Evolutionary conservation across 805 yeast genomes (phyloP).

Genomic region (Saccharomycopsis sp.): DNA sequence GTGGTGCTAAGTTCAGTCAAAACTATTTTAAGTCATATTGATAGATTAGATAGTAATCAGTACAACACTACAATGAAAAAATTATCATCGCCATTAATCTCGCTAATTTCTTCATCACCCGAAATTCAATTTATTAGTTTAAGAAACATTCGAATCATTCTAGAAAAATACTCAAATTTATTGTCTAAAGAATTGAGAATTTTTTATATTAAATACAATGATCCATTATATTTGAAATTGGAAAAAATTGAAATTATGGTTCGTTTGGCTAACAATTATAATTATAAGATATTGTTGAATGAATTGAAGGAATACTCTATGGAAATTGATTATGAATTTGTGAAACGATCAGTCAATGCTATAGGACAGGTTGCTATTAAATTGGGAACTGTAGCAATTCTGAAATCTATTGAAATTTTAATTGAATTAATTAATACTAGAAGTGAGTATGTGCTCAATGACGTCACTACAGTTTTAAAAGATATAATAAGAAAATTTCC

Average conservation of each 20-base stretch:
- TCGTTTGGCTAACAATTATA: conserved; percentile 48
- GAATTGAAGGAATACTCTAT: conserved; percentile 75
- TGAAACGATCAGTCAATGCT: conserved; percentile 55
- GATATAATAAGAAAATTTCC: conserved; percentile 64
- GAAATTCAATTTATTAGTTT: conserved; percentile 93
- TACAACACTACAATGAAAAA: conserved; percentile 48
- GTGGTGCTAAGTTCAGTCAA: conserved; percentile 84
- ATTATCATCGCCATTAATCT: conserved; percentile 77
- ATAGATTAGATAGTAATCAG: conserved; percentile 33
- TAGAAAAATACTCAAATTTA: conserved; percentile 81
- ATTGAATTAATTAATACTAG: conserved; percentile 54
- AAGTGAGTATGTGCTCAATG: conserved; percentile 55
- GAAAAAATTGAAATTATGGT: conserved; percentile 73
- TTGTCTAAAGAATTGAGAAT: conserved; percentile 76
- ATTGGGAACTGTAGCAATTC: conserved; percentile 40
- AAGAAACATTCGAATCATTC: conserved; percentile 80
- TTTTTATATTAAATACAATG: conserved; percentile 81
- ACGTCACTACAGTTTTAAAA: conserved; percentile 54
- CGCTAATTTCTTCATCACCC: conserved; percentile 80
- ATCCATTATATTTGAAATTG: conserved; percentile 70
- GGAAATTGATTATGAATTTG: conserved; percentile 81
- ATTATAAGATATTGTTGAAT: conserved; percentile 50
- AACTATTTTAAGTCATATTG: conserved; percentile 65
- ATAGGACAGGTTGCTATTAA: conserved; percentile 69
- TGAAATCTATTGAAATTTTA: conserved; percentile 54